Conservation (phyloP, 2,329 filamentous ascomycete species). For the Aphanocladium album region DNA sequence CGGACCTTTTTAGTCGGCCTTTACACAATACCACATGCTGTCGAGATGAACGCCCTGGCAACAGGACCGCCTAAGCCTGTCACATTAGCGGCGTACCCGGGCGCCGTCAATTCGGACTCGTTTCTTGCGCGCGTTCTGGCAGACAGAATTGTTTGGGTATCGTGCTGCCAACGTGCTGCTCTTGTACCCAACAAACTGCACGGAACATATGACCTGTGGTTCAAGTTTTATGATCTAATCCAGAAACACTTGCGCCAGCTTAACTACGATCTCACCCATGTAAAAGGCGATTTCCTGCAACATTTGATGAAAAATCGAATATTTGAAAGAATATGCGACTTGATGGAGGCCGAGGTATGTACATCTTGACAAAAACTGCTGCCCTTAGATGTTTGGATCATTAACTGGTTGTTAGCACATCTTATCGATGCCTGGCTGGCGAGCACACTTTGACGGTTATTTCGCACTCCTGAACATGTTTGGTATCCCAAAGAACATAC, state of each 20-base stretch:
- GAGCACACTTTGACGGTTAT: slow-evolving; percentile 9
- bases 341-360: slow-evolving; percentile 12
- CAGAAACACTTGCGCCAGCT: neutral
- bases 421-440: slow-evolving; percentile 4
- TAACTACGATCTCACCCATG: slow-evolving; percentile 3
- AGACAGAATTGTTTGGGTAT: slow-evolving; percentile 8
- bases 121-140: slow-evolving; percentile 9
- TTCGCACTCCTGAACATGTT: slow-evolving; percentile 6
- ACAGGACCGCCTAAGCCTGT: neutral
- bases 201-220: neutral
- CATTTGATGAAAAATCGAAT: slow-evolving; percentile 6
- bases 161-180: neutral
- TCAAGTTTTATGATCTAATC: neutral
- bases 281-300: neutral
- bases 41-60: neutral
- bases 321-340: slow-evolving; percentile 9
- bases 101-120: slow-evolving; percentile 5
- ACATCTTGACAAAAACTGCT: neutral
- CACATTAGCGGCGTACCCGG: neutral
- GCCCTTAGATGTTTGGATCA: neutral
- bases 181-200: slow-evolving; percentile 1
- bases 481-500: slow-evolving; percentile 1
- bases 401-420: slow-evolving; percentile 1
- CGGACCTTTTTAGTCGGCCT: neutral
- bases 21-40: neutral